Conservation (phyloP, 2,329 filamentous ascomycete species). For the Neoascochyta sp. region DNA sequence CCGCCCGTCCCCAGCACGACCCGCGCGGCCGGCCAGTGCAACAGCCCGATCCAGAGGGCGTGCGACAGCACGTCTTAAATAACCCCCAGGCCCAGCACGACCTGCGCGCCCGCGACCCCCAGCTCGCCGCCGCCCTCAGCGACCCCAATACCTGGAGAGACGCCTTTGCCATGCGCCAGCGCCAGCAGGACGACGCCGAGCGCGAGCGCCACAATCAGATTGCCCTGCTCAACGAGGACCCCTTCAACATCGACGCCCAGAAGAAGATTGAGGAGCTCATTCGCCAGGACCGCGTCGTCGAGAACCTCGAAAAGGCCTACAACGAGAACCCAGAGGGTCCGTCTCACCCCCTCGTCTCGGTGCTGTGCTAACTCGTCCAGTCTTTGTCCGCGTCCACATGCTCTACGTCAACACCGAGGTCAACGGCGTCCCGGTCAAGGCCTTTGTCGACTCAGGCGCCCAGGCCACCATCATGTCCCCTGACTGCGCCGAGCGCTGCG, state of each 20-base stretch:
- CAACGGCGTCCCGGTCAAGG: slow-evolving; percentile 88
- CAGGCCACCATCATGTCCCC: slow-evolving; percentile 99
- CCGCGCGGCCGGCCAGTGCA: slow-evolving; percentile 9
- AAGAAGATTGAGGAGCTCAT: slow-evolving; percentile 95
- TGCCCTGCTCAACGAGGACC: slow-evolving; percentile 82
- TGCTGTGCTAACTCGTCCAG: slow-evolving; percentile 48
- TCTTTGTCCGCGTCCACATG: slow-evolving; percentile 93
- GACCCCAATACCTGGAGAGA: slow-evolving; percentile 73
- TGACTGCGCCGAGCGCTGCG: slow-evolving; percentile 81
- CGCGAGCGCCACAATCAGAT: slow-evolving; percentile 78
- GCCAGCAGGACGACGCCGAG: slow-evolving; percentile 68
- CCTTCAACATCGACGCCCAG: slow-evolving; percentile 90
- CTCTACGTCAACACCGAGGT: slow-evolving; percentile 95
- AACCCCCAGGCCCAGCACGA: slow-evolving; percentile 70
- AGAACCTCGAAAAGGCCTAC: slow-evolving; percentile 94
- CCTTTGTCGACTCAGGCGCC: slow-evolving; percentile 93
- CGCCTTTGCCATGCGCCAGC: slow-evolving; percentile 63
- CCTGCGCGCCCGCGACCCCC: slow-evolving; percentile 68
- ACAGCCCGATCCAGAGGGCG: slow-evolving; percentile 64
- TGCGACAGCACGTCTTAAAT: slow-evolving; percentile 77
- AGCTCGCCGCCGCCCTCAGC: slow-evolving; percentile 71
- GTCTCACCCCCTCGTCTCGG: slow-evolving; percentile 22
- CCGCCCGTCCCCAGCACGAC: slow-evolving; percentile 9
- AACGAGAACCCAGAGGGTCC: slow-evolving; percentile 95
- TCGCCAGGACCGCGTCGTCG: slow-evolving; percentile 85